Conservation (phyloP, 2,329 filamentous ascomycete genomes). For the Phaeosphaeriaceae sp. region DNA sequence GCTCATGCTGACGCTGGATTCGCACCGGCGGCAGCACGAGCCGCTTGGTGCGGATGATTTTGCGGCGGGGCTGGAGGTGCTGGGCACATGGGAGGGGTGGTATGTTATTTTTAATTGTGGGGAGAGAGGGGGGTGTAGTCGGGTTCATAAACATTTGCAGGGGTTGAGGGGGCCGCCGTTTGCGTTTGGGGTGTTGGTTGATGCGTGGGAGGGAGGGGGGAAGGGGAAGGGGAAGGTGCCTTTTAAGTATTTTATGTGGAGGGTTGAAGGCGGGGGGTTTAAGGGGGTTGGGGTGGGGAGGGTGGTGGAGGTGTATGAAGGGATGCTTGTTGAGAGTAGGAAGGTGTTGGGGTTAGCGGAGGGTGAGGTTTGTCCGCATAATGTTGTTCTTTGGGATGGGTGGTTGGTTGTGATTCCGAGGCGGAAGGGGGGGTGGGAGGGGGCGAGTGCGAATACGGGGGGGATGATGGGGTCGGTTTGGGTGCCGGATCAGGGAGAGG, state of each 20-base stretch:
- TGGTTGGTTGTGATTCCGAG: slow-evolving; percentile 59
- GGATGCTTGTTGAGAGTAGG: slow-evolving; percentile 24
- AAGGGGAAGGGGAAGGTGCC: slow-evolving; percentile 32
- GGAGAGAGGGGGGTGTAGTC: slow-evolving; percentile 53
- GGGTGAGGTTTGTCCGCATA: slow-evolving; percentile 51
- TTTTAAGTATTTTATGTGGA: slow-evolving; percentile 43
- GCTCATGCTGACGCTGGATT: slow-evolving; percentile 56
- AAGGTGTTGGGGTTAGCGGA: slow-evolving; percentile 11
- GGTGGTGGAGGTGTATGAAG: slow-evolving; percentile 23
- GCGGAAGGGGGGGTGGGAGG: slow-evolving; percentile 41
- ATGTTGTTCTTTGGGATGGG: slow-evolving; percentile 52
- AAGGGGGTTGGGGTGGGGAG: slow-evolving; percentile 4
- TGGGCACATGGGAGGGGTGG: slow-evolving; percentile 39
- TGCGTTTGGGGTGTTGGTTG: slow-evolving; percentile 33
- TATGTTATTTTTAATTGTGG: slow-evolving; percentile 58
- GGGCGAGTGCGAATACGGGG: slow-evolving; percentile 53
- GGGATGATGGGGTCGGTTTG: slow-evolving; percentile 58
- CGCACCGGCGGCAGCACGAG: slow-evolving; percentile 55
- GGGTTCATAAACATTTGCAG: slow-evolving; percentile 60
- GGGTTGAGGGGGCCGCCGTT: slow-evolving; percentile 45
- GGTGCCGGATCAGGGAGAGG: slow-evolving; percentile 40
- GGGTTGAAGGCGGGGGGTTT: slow-evolving; percentile 3
- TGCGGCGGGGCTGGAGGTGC: slow-evolving; percentile 44
- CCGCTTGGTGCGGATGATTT: slow-evolving; percentile 51
- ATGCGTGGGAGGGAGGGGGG: slow-evolving; percentile 18